phyloP scores from a whole-genome alignment of 192 early-diverging fungal species.

The Gonapodya prolifera region DNA sequence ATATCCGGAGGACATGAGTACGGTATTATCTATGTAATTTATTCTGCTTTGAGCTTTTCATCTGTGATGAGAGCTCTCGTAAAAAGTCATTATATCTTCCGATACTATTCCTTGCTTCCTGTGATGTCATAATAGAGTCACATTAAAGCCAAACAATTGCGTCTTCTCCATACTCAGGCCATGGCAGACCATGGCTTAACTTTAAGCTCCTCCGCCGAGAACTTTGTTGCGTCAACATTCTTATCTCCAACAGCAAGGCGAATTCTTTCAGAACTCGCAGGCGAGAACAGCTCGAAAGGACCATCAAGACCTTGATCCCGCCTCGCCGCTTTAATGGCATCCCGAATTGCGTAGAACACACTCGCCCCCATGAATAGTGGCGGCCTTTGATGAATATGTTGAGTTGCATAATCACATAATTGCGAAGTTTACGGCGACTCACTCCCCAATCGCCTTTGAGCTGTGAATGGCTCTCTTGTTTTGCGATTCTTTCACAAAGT shows the following conservation, averaged over 20 bases:
- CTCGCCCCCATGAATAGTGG: conserved; percentile 70
- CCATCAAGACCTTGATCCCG: conserved; percentile 20
- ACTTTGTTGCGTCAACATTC: background rate
- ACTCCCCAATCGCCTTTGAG: conserved; percentile 43
- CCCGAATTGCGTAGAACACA: conserved; percentile 65
- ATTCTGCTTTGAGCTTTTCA: no score
- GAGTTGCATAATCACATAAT: no score
- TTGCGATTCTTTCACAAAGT: conserved; percentile 36
- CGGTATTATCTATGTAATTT: no score
- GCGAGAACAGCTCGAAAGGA: conserved; percentile 49
- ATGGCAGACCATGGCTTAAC: background rate
- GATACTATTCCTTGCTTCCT: no score
- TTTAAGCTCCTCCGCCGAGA: background rate
- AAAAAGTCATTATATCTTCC: no score
- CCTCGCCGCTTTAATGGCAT: conserved; percentile 58
- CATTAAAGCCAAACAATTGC: no score
- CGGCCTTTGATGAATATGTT: conserved; percentile 22
- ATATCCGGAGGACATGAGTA: background rate
- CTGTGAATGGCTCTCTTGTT: conserved; percentile 34
- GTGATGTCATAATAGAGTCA: no score
- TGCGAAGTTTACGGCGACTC: background rate
- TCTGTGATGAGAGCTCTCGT: no score
- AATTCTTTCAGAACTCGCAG: conserved; percentile 67
- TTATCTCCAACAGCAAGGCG: conserved; percentile 55
- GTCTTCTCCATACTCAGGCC: no score